Evolutionary conservation across 1,284 basidiomycete species (phyloP).

Genomic region (Leccinum subrobustum): DNA sequence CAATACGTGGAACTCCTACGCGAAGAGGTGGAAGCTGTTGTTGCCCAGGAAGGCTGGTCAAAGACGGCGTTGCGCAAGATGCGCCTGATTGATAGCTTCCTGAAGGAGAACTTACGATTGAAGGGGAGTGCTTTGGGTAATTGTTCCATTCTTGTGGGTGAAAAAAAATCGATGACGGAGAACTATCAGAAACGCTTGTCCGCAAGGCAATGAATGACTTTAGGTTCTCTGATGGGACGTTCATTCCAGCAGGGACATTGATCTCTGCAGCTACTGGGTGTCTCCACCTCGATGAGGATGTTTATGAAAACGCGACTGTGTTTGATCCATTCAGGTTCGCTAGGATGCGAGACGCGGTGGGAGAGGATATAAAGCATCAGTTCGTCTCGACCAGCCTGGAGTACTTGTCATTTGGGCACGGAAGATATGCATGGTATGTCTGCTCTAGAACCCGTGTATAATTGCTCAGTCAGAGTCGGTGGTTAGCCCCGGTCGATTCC

Average conservation of each 20-base stretch:
- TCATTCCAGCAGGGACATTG: slow-evolving; percentile 37
- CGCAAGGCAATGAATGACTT: slow-evolving; percentile 38
- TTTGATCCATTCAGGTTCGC: slow-evolving; percentile 38
- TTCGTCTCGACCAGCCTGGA: slow-evolving; percentile 17
- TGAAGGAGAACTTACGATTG: slow-evolving; percentile 42
- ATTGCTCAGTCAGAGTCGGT: neutral
- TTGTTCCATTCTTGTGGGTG: neutral
- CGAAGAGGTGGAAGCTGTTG: slow-evolving; percentile 40
- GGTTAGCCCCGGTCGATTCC: slow-evolving; percentile 34
- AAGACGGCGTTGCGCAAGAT: slow-evolving; percentile 41
- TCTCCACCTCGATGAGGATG: slow-evolving; percentile 26
- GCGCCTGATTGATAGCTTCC: slow-evolving; percentile 47
- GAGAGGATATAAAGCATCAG: slow-evolving; percentile 19
- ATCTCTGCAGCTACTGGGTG: slow-evolving; percentile 27
- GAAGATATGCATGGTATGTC: slow-evolving; percentile 20
- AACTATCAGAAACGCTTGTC: slow-evolving; percentile 29
- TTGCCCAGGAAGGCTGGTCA: slow-evolving; percentile 44
- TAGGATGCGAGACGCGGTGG: slow-evolving; percentile 15
- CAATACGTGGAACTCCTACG: slow-evolving; percentile 28
- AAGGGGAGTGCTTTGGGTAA: slow-evolving; percentile 31
- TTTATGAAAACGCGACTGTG: slow-evolving; percentile 26
- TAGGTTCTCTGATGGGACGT: slow-evolving; percentile 42
- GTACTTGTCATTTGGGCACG: slow-evolving; percentile 21
- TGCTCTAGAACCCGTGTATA: neutral
- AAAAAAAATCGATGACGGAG: neutral